Evolutionary conservation across 2,329 filamentous ascomycete species (phyloP).

Genomic region (Alternaria angustiovoidea): DNA sequence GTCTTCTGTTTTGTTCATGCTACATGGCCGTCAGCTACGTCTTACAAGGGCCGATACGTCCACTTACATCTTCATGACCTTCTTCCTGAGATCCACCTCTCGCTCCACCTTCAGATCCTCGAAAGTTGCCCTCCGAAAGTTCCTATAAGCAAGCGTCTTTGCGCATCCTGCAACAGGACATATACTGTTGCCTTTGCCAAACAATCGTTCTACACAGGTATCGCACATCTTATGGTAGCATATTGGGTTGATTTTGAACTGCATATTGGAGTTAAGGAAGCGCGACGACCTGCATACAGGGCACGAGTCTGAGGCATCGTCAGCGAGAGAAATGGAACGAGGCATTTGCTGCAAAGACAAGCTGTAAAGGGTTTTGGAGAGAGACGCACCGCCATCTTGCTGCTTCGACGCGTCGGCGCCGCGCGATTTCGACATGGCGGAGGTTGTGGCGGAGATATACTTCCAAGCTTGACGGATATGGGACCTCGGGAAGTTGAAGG

Average conservation of each 20-base stretch:
- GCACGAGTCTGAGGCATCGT: conserved; percentile 73
- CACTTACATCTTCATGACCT: conserved; percentile 69
- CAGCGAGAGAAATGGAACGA: conserved; percentile 28
- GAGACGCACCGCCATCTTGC: conserved; percentile 51
- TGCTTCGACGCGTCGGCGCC: conserved; percentile 41
- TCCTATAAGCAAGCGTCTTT: conserved; percentile 82
- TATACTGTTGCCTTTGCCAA: conserved; percentile 87
- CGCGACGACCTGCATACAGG: conserved; percentile 96
- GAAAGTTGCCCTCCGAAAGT: conserved; percentile 89
- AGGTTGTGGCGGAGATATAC: conserved; percentile 15
- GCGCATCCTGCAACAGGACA: conserved; percentile 91
- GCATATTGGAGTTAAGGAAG: conserved; percentile 93
- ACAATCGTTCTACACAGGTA: conserved; percentile 93
- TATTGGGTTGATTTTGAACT: conserved; percentile 95
- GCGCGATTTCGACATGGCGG: conserved; percentile 49
- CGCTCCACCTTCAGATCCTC: conserved; percentile 86
- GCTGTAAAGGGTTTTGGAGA: conserved; percentile 40
- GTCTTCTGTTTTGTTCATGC: conserved; percentile 88
- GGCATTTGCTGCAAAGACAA: conserved; percentile 39
- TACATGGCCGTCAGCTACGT: conserved; percentile 41
- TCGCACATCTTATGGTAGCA: conserved; percentile 99
- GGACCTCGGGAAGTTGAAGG: not conserved
- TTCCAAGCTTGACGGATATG: not conserved
- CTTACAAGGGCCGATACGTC: not conserved
- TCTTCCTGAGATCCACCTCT: conserved; percentile 88